Percentiles rank a stretch among this genome's conserved stretches.
Evolutionary conservation across 2,329 filamentous ascomycete genomes (phyloP).

Genomic region (Epicoccum nigrum): DNA sequence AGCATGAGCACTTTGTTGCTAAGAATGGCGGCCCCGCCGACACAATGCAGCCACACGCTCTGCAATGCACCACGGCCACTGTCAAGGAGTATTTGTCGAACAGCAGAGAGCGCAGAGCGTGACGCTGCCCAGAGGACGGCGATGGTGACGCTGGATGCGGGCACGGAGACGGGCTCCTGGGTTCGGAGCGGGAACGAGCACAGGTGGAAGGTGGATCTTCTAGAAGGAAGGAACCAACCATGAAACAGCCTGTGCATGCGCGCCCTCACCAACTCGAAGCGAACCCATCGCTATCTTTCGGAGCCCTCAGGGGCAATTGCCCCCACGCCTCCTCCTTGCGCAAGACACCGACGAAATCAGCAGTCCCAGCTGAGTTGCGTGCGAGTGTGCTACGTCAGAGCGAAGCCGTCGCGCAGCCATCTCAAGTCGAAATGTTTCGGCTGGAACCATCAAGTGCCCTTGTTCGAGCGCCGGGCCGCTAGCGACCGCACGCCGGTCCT

Average conservation of each 20-base stretch:
- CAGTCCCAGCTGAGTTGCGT: background rate
- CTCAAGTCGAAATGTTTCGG: slow-evolving; percentile 4
- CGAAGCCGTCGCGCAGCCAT: slow-evolving; percentile 7
- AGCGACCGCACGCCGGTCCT: slow-evolving; percentile 9
- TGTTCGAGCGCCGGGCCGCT: slow-evolving; percentile 5
- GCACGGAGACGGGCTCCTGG: slow-evolving; percentile 15
- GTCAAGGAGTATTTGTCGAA: background rate
- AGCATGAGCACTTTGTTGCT: slow-evolving; percentile 12
- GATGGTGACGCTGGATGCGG: slow-evolving; percentile 14
- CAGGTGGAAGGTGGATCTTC: slow-evolving; percentile 11
- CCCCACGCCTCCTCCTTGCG: slow-evolving; percentile 7
- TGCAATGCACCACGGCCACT: background rate
- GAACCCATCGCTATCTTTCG: slow-evolving; percentile 4
- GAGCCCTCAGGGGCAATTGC: too few species aligned
- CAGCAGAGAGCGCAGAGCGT: background rate
- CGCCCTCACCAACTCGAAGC: slow-evolving; percentile 5
- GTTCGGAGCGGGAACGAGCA: slow-evolving; percentile 16
- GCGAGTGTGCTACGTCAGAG: background rate
- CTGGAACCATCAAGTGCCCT: slow-evolving; percentile 10
- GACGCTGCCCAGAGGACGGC: slow-evolving; percentile 8
- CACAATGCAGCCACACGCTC: slow-evolving; percentile 7
- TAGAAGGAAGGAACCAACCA: slow-evolving; percentile 14
- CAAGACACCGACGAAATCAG: background rate
- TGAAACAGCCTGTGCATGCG: slow-evolving; percentile 13
- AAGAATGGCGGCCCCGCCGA: background rate